Percentiles rank a stretch among this genome's conserved stretches.
Conservation (phyloP, 2,329 filamentous ascomycete genomes). For the Cucurbitaria berberidis region DNA sequence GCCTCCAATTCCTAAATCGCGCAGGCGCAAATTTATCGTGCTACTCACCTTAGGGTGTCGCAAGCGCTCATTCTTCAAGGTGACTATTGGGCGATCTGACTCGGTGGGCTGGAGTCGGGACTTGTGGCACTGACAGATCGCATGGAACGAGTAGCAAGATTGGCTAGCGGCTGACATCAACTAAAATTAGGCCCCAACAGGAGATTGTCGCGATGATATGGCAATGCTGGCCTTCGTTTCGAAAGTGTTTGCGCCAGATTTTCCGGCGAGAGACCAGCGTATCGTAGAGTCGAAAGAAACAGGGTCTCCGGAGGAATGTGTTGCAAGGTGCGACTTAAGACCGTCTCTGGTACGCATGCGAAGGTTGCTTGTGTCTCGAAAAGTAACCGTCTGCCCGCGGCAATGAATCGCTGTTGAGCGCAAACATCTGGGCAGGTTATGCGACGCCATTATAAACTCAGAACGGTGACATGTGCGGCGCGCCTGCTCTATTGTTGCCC, state of each 20-base stretch:
- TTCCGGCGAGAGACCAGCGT: background rate
- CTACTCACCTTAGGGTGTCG: slow-evolving; percentile 1
- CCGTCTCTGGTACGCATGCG: background rate
- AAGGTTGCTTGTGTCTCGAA: background rate
- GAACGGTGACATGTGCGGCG: slow-evolving; percentile 5
- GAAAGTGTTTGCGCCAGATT: background rate
- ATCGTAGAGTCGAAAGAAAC: background rate
- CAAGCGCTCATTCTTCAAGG: background rate
- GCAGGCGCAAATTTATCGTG: background rate
- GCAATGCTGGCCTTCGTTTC: background rate
- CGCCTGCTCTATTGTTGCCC: background rate
- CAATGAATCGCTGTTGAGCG: background rate
- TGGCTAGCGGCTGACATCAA: background rate
- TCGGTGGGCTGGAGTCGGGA: background rate
- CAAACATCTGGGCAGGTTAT: background rate
- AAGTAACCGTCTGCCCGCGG: background rate
- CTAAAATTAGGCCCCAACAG: background rate
- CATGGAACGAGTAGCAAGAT: background rate
- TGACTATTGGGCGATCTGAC: background rate
- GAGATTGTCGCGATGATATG: background rate
- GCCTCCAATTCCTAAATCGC: background rate
- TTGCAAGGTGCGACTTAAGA: slow-evolving; percentile 1
- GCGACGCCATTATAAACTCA: slow-evolving; percentile 3
- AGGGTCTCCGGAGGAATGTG: background rate
- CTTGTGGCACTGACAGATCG: background rate